phyloP scores from a whole-genome alignment of 371 early-diverging fungal species.

The Rhizopus delemar region DNA sequence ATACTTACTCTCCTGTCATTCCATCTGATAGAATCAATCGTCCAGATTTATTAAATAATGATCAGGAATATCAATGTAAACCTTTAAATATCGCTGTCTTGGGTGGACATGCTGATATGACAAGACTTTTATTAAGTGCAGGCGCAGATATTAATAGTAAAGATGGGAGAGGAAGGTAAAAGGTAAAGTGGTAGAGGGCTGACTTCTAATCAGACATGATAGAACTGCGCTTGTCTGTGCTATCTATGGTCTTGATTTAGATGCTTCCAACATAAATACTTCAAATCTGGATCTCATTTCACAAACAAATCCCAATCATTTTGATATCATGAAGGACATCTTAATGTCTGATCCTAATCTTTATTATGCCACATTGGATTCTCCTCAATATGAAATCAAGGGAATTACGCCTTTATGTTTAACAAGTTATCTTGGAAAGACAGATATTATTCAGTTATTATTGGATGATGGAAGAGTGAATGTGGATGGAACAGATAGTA shows the following conservation, averaged over 20 bases:
- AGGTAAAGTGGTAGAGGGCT: too few species aligned
- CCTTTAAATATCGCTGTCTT: conserved; percentile 72
- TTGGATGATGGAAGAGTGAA: conserved; percentile 67
- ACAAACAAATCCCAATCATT: conserved; percentile 56
- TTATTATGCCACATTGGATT: conserved; percentile 56
- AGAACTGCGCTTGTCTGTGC: conserved; percentile 64
- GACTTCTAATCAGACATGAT: conserved; percentile 5
- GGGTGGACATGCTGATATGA: conserved; percentile 65
- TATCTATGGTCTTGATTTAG: conserved; percentile 61
- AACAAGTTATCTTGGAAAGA: conserved; percentile 72
- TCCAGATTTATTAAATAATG: conserved; percentile 34
- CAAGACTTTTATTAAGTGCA: conserved; percentile 55
- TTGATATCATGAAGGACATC: conserved; percentile 59
- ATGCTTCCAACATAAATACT: conserved; percentile 55
- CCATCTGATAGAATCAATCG: conserved; percentile 34
- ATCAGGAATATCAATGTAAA: conserved; percentile 55
- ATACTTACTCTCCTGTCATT: conserved; percentile 47
- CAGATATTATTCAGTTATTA: conserved; percentile 60
- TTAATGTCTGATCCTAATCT: conserved; percentile 59
- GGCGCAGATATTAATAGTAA: conserved; percentile 67
- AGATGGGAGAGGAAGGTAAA: conserved; percentile 72
- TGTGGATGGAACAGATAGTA: conserved; percentile 69
- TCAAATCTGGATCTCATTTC: conserved; percentile 63
- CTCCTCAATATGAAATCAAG: conserved; percentile 66
- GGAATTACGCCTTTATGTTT: conserved; percentile 78